Evolutionary conservation across 176 grass and related monocot species (phyloP).

Genomic region (Eragrostis nindensis): DNA sequence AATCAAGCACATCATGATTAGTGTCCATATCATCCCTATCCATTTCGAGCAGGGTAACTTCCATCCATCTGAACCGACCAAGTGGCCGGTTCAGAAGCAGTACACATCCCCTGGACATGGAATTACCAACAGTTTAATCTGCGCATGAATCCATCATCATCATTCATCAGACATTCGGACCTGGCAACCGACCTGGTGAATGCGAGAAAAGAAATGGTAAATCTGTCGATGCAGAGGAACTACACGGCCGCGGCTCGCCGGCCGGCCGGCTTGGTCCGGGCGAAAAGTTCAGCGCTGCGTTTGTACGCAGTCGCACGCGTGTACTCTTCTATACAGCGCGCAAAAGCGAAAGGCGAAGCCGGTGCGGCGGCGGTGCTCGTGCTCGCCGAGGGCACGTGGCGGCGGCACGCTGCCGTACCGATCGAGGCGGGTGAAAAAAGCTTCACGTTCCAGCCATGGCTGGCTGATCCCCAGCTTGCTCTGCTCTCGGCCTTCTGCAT

Average conservation of each 20-base stretch:
- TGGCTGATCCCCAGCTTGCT: background rate
- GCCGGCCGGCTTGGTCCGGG: background rate
- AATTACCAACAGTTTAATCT: background rate
- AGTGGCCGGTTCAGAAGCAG: background rate
- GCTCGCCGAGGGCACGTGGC: constrained; percentile 34
- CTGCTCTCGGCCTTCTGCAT: too few species aligned
- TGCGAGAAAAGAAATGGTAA: background rate
- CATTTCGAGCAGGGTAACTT: background rate
- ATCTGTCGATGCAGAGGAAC: background rate
- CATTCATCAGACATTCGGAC: too few species aligned
- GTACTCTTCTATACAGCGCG: background rate
- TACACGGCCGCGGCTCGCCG: constrained; percentile 10
- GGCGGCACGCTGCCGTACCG: constrained; percentile 44
- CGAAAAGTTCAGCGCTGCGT: background rate
- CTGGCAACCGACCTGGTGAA: background rate
- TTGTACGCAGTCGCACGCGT: background rate
- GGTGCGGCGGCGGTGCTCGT: background rate
- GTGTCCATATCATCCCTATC: background rate
- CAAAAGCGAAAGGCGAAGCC: background rate
- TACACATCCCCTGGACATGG: background rate
- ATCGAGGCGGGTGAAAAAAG: background rate
- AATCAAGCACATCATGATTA: constrained; percentile 1
- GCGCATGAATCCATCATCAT: background rate
- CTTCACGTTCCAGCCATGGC: constrained; percentile 34
- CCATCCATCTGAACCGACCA: background rate